Percentiles rank a stretch among this genome's conserved stretches.
Conservation (phyloP, 2,329 filamentous ascomycete genomes). For the Cladosporium sp. region DNA sequence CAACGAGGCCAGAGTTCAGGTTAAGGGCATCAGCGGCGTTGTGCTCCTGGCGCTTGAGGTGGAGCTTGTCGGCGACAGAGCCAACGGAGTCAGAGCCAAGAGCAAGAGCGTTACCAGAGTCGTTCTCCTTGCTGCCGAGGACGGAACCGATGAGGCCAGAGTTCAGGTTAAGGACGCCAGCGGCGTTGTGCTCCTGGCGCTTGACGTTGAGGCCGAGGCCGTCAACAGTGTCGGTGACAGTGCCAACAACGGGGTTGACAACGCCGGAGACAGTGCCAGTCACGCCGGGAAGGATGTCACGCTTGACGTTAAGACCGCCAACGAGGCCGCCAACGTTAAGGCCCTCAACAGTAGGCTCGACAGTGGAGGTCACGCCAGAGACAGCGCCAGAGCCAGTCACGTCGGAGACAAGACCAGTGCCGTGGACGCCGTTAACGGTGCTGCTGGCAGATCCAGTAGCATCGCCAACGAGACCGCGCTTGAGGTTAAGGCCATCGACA, state of each 20-base stretch:
- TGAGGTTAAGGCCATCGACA: neutral
- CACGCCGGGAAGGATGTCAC: neutral
- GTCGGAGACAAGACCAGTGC: neutral
- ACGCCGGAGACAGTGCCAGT: neutral
- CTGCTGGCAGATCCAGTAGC: neutral
- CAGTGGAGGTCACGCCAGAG: neutral
- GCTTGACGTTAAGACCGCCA: constrained; percentile 5
- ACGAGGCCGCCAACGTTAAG: neutral
- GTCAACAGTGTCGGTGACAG: neutral
- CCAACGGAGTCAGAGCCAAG: neutral
- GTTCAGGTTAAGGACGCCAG: neutral
- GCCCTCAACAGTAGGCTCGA: neutral
- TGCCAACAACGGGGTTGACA: neutral
- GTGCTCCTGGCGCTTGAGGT: neutral
- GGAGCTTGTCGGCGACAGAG: neutral
- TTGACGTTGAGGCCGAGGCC: neutral
- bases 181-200: neutral
- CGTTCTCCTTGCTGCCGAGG: neutral
- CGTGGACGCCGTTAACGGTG: no score
- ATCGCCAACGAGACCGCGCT: neutral
- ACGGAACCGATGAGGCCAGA: neutral
- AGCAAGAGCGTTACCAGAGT: neutral
- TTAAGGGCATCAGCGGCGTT: neutral
- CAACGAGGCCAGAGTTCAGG: neutral
- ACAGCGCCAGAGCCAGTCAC: no score